Conservation (phyloP, 148 eudicot genomes). For the Rhododendron molle region DNA sequence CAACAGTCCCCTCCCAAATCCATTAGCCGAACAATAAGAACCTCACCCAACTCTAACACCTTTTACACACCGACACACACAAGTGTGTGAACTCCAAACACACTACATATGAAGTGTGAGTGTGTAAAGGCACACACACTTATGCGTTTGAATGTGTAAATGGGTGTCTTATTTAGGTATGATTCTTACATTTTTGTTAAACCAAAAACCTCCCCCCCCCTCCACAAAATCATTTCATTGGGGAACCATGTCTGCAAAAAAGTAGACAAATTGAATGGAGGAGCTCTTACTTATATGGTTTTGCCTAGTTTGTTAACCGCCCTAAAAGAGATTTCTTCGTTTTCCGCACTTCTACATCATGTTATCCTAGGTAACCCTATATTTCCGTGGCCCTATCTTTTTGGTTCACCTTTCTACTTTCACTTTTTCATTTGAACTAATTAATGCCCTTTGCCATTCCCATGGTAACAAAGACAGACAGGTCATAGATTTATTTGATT, state of each 20-base stretch:
- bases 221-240: constrained; percentile 17
- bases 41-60: background rate
- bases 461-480: background rate
- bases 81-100: too few species aligned
- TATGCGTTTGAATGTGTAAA: background rate
- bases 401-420: background rate
- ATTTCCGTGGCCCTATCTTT: background rate
- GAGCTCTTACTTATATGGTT: constrained; percentile 21
- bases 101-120: too few species aligned
- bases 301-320: background rate
- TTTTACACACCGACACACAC: too few species aligned
- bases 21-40: background rate
- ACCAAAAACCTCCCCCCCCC: background rate
- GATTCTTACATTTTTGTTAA: background rate
- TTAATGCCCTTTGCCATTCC: background rate
- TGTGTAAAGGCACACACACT: background rate
- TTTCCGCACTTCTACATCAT: background rate
- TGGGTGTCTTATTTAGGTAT: background rate
- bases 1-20: too few species aligned
- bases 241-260: constrained; percentile 8
- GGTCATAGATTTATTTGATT: background rate
- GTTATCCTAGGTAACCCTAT: background rate
- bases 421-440: background rate
- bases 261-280: constrained; percentile 5
- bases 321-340: background rate